These are phyloP conservation scores for Cyclotella choctawhatcheeana DNA, from an alignment of 108 stramenopile genomes.

Conservation along the genomic window DNA sequence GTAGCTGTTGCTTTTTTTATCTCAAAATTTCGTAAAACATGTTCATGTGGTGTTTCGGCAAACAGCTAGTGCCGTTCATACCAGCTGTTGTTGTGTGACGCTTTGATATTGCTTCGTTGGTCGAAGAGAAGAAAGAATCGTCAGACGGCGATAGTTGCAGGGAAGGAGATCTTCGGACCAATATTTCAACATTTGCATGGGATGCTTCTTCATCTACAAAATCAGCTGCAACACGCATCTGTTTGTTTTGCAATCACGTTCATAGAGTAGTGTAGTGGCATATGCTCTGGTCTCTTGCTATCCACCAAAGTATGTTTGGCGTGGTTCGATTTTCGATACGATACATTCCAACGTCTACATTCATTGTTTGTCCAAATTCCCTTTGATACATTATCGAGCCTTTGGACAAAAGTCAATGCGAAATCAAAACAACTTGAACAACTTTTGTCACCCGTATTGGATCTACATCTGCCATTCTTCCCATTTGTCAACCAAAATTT, in stretches of 20 bases:
- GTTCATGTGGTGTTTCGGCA: slow-evolving; percentile 79
- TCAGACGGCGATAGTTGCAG: slow-evolving; percentile 29
- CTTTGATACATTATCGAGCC: slow-evolving; percentile 40
- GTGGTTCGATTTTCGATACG: slow-evolving; percentile 33
- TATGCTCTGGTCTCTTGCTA: slow-evolving; percentile 65
- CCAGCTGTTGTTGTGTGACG: slow-evolving; percentile 85
- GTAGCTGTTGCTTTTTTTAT: slow-evolving; percentile 85
- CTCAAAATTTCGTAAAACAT: slow-evolving; percentile 76
- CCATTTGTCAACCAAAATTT: slow-evolving; percentile 78
- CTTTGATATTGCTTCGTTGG: slow-evolving; percentile 29
- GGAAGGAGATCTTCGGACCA: not conserved
- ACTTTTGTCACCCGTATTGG: slow-evolving; percentile 59
- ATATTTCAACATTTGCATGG: slow-evolving; percentile 79
- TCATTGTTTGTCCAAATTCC: slow-evolving; percentile 50
- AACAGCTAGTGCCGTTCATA: slow-evolving; percentile 67
- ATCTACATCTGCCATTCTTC: slow-evolving; percentile 85
- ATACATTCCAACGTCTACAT: slow-evolving; percentile 58
- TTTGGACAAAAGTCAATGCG: slow-evolving; percentile 37
- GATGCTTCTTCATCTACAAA: slow-evolving; percentile 52
- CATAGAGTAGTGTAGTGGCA: slow-evolving; percentile 62
- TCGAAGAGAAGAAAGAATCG: slow-evolving; percentile 48
- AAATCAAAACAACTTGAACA: slow-evolving; percentile 40
- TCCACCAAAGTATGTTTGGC: slow-evolving; percentile 66
- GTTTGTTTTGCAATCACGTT: slow-evolving; percentile 72
- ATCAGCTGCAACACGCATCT: slow-evolving; percentile 67